Conservation (phyloP, 2,329 filamentous ascomycete genomes). For the Davidsoniella eucalypti region DNA sequence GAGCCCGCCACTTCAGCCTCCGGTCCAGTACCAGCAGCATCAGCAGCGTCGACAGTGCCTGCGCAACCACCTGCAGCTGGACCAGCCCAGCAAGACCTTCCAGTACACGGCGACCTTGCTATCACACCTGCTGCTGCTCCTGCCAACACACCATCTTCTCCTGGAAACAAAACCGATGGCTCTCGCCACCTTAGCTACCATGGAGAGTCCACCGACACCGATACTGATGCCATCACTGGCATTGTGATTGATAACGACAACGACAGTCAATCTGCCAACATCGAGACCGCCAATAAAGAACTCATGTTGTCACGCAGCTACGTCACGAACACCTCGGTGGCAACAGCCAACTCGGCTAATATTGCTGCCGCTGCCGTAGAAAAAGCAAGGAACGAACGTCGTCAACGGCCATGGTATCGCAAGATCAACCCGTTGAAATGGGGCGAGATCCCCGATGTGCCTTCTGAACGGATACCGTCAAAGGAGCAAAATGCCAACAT, state of each 20-base stretch:
- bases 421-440: conserved; percentile 41
- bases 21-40: not conserved
- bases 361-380: conserved; percentile 16
- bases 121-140: not conserved
- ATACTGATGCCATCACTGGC: conserved; percentile 2
- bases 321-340: conserved; percentile 35
- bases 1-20: conserved; percentile 7
- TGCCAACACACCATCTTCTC: not conserved
- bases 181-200: too few species aligned
- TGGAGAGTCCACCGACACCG: not conserved
- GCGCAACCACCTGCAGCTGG: too few species aligned
- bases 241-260: conserved; percentile 10
- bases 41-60: not conserved
- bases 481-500: conserved; percentile 58
- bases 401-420: conserved; percentile 34
- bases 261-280: not conserved
- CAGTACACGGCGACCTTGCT: not conserved
- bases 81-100: not conserved
- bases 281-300: not conserved
- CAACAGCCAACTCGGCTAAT: conserved; percentile 22
- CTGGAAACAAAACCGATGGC: too few species aligned
- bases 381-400: conserved; percentile 22
- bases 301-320: conserved; percentile 32
- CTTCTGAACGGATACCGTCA: conserved; percentile 35
- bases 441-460: conserved; percentile 38